These are phyloP conservation scores for Artemisia annua DNA, from an alignment of 129 eudicot species.

Conservation along the genomic window DNA sequence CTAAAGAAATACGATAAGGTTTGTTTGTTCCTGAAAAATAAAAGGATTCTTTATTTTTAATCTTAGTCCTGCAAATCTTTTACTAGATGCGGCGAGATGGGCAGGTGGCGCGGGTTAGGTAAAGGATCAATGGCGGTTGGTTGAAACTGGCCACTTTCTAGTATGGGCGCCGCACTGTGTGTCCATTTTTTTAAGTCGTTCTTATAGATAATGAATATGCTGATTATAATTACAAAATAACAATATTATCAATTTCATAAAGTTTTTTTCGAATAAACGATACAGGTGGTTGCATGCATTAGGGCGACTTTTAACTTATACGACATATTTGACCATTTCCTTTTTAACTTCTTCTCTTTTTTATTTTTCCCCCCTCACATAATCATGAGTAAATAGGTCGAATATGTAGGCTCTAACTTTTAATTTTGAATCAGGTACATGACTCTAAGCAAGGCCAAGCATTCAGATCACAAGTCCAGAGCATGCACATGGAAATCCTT, in stretches of 20 bases:
- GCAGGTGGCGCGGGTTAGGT: neutral
- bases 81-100: neutral
- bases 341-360: too few relatives aligned
- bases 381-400: neutral
- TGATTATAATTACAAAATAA: neutral
- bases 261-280: too few relatives aligned
- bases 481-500: slow-evolving; percentile 90
- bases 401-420: neutral
- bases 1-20: slow-evolving; percentile 98
- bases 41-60: neutral
- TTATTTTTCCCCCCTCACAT: neutral
- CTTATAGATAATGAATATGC: neutral
- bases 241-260: too few relatives aligned
- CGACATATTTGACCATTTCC: too few relatives aligned
- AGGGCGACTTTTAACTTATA: too few relatives aligned
- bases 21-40: neutral
- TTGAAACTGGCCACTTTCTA: neutral
- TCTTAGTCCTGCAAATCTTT: neutral
- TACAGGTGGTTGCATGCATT: too few relatives aligned
- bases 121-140: neutral
- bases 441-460: slow-evolving; percentile 94
- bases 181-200: too few relatives aligned
- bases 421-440: slow-evolving; percentile 54
- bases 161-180: neutral
- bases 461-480: slow-evolving; percentile 86